Evolutionary conservation across 495 filamentous ascomycete species (phyloP).

Genomic region (Margaritispora aquatica): DNA sequence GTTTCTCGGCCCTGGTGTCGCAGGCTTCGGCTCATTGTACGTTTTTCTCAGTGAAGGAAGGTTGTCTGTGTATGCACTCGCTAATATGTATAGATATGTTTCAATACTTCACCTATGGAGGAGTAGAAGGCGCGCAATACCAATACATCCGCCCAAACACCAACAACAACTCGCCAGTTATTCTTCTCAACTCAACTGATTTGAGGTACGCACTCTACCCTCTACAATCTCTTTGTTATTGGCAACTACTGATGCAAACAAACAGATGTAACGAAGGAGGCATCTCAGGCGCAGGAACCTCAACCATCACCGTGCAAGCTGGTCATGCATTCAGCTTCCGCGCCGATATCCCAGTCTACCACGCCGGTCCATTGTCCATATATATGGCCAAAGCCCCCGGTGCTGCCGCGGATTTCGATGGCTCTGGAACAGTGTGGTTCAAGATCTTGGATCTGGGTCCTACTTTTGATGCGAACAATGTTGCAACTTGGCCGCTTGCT

Average conservation of each 20-base stretch:
- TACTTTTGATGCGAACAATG: conserved; percentile 11
- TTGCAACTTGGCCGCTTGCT: conserved; percentile 33
- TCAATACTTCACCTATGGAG: conserved; percentile 38
- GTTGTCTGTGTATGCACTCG: not conserved
- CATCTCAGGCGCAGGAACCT: conserved; percentile 34
- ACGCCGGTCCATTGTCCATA: conserved; percentile 51
- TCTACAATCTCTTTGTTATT: not conserved
- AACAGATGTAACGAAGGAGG: conserved; percentile 52
- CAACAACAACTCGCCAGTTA: conserved; percentile 56
- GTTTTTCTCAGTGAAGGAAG: not conserved
- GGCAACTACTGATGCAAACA: not conserved
- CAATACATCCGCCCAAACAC: conserved; percentile 49
- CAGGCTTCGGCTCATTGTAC: conserved; percentile 9
- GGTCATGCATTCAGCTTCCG: conserved; percentile 47
- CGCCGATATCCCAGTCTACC: conserved; percentile 48
- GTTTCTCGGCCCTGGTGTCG: not conserved
- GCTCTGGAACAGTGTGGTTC: conserved; percentile 46
- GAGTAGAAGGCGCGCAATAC: conserved; percentile 36
- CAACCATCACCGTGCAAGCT: conserved; percentile 41
- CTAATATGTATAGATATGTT: conserved; percentile 31
- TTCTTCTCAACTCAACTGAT: conserved; percentile 43
- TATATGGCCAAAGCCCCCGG: conserved; percentile 48
- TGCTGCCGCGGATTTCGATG: conserved; percentile 35
- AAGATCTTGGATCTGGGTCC: conserved; percentile 17
- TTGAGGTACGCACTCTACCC: conserved; percentile 20